Evolutionary conservation across 768 basidiomycete species (phyloP).

Genomic region (Tylopilus plumbeoviolaceoides): DNA sequence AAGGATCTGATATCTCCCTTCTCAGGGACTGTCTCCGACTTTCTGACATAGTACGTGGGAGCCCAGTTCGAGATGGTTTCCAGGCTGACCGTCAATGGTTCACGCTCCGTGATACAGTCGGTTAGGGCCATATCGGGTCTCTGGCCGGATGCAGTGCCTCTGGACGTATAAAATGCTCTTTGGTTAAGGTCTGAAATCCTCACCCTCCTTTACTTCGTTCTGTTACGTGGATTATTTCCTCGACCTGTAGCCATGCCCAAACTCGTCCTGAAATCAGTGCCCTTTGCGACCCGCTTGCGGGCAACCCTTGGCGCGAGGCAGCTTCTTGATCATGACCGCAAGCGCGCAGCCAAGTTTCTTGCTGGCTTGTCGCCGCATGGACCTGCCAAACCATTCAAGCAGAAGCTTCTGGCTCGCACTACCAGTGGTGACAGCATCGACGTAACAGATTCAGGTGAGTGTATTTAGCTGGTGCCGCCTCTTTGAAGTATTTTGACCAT

Average conservation of each 20-base stretch:
- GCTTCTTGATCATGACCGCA: conserved; percentile 49
- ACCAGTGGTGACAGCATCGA: conserved; percentile 37
- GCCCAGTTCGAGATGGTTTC: not conserved
- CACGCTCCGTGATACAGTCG: not conserved
- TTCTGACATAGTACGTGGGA: not conserved
- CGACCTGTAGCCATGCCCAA: conserved; percentile 33
- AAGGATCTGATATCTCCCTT: not conserved
- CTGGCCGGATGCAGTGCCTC: not conserved
- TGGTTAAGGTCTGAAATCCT: not conserved
- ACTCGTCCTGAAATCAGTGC: conserved; percentile 35
- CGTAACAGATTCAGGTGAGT: conserved; percentile 50
- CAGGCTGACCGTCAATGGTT: not conserved
- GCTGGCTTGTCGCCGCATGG: conserved; percentile 52
- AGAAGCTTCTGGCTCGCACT: conserved; percentile 8
- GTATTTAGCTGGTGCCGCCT: not conserved
- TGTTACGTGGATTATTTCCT: not conserved
- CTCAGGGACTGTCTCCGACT: not conserved
- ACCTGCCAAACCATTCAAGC: conserved; percentile 33
- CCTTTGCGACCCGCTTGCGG: conserved; percentile 44
- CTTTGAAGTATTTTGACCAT: not conserved
- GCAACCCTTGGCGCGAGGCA: conserved; percentile 38
- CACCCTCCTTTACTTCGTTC: not conserved
- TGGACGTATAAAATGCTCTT: conserved; percentile 17
- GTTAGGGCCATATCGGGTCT: not conserved
- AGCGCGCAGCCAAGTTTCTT: conserved; percentile 54